phyloP scores from a whole-genome alignment of 306 rosid species.

The Cicer chorassanicum region DNA sequence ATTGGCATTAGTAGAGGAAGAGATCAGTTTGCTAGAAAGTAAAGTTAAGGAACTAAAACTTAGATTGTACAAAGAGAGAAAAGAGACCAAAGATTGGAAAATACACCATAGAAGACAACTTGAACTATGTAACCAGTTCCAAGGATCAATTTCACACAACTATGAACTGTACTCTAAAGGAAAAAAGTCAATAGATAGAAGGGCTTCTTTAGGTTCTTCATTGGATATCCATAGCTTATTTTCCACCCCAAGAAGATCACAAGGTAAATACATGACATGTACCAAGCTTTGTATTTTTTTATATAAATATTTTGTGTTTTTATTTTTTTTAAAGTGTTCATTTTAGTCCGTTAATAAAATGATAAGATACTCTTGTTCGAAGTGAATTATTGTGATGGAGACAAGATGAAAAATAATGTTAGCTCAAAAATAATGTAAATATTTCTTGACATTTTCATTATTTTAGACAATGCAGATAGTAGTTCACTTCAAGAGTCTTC shows the following conservation, averaged over 20 bases:
- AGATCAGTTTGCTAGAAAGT: slow-evolving; percentile 69
- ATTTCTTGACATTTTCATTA: too few relatives aligned
- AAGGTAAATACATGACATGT: slow-evolving; percentile 49
- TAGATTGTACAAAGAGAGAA: slow-evolving; percentile 59
- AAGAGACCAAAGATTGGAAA: slow-evolving; percentile 57
- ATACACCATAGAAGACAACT: slow-evolving; percentile 46
- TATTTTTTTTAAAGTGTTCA: too few relatives aligned
- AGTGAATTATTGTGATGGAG: too few relatives aligned
- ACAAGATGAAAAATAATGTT: too few relatives aligned
- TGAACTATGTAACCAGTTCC: slow-evolving; percentile 46
- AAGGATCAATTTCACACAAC: slow-evolving; percentile 54
- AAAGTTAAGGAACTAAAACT: slow-evolving; percentile 72
- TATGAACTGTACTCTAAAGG: slow-evolving; percentile 49
- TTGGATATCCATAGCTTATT: slow-evolving; percentile 60
- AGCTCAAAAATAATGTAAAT: too few relatives aligned
- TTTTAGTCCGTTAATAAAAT: too few relatives aligned
- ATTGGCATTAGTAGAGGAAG: slow-evolving; percentile 72
- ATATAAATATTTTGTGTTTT: too few relatives aligned
- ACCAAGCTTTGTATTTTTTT: neutral
- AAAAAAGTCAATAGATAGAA: slow-evolving; percentile 48
- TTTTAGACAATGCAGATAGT: too few relatives aligned
- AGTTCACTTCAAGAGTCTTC: too few relatives aligned
- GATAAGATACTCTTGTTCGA: too few relatives aligned
- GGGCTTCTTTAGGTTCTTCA: slow-evolving; percentile 60
- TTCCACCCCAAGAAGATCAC: slow-evolving; percentile 52